Percentiles rank a stretch among this genome's conserved stretches.
Conservation (phyloP, 306 rosid species). For the Styphnolobium japonicum region DNA sequence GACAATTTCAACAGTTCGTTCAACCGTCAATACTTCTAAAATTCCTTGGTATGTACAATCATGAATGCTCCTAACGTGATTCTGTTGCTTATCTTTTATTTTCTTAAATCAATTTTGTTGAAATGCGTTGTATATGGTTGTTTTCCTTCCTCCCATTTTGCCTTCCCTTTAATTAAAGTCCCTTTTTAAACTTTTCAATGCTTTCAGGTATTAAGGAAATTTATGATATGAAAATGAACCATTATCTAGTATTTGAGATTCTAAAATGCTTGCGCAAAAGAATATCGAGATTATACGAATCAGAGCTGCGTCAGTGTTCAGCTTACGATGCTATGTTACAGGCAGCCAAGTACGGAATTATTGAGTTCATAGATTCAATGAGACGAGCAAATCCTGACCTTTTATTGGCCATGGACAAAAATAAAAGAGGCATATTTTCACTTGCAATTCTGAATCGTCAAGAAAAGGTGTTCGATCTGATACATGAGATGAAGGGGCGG, state of each 20-base stretch:
- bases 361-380: background rate
- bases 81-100: too few relatives aligned
- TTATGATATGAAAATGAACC: background rate
- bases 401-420: background rate
- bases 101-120: too few relatives aligned
- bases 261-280: background rate
- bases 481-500: background rate
- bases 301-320: background rate
- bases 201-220: background rate
- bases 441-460: background rate
- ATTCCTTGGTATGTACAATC: too few relatives aligned
- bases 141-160: background rate
- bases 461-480: background rate
- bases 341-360: background rate
- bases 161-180: background rate
- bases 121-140: too few relatives aligned
- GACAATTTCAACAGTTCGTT: too few relatives aligned
- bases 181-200: background rate
- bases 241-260: background rate
- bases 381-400: background rate
- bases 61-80: too few relatives aligned
- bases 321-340: background rate
- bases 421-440: too few relatives aligned
- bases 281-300: background rate
- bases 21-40: too few relatives aligned